phyloP scores from a whole-genome alignment of 495 filamentous ascomycete species.

The Geoglossum glabrum region DNA sequence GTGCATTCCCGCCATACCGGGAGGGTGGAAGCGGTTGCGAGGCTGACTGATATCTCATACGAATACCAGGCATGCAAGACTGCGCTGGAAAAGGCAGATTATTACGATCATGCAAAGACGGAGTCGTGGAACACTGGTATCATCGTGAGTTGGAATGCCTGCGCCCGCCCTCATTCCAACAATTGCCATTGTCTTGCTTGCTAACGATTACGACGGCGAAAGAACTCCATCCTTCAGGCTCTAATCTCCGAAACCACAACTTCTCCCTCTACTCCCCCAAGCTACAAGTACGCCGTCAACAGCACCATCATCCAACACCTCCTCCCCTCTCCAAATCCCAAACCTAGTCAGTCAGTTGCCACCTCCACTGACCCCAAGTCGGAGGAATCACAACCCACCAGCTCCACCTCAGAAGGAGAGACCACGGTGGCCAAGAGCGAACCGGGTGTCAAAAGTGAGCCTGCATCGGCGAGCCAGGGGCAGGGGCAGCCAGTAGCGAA shows the following conservation, averaged over 20 bases:
- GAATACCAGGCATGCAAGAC: constrained; percentile 53
- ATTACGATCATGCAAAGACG: constrained; percentile 67
- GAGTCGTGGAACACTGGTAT: constrained; percentile 75
- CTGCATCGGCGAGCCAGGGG: too few species aligned
- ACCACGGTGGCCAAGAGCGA: neutral
- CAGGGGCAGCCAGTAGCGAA: neutral
- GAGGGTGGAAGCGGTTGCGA: neutral
- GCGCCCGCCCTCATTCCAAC: neutral
- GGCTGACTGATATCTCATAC: neutral
- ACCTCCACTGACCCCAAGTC: neutral
- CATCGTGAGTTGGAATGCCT: constrained; percentile 41
- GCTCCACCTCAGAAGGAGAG: neutral
- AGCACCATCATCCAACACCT: constrained; percentile 95
- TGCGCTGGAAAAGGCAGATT: constrained; percentile 44
- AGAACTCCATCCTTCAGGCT: constrained; percentile 73
- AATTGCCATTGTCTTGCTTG: neutral
- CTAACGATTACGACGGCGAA: neutral
- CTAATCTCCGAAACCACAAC: constrained; percentile 56
- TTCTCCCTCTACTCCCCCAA: constrained; percentile 24
- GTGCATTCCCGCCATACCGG: constrained; percentile 13
- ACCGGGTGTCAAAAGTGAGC: neutral
- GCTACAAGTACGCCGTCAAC: constrained; percentile 84
- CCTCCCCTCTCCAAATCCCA: constrained; percentile 17
- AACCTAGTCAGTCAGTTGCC: neutral
- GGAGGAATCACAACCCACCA: neutral